Evolutionary conservation across 768 basidiomycete species (phyloP), one percentile per base, ranked within the genome.

Genomic region (Zangia roseola): DNA sequence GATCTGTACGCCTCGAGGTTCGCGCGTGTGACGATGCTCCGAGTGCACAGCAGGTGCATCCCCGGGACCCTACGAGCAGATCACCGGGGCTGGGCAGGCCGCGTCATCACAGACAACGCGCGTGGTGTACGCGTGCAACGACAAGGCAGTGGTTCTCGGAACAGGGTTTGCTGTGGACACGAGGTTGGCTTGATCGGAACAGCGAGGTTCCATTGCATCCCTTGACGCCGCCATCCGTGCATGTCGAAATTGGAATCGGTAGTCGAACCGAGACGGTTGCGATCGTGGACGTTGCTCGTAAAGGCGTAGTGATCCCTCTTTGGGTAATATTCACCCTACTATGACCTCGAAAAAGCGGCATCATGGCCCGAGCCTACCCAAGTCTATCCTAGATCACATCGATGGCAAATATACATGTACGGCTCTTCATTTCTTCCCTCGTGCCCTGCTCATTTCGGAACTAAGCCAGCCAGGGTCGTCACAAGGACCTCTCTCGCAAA

Each of bases 401-500:
- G 45, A 56, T 12, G 49, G 39, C 17, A 40, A 58, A n/a, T 47
- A 41, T 10, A 7, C 44, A 1, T 19, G 65, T 65, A 35, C 19
- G 54, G 42, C 13, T 14, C 40, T 43, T 28, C 28, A 23, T 4
- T 20, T n/a, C 5, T 24, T 4, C 14, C 10, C 7, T 17, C 16
- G 6, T 16, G 2, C 6, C 13, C 14, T 28, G 16, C 10, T n/a
- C 30, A 31, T 31, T 31, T 31, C 30, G 30, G 30, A 31, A 37
- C 49, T 47, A 35, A 60, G 37, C 14, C 21, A 20, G 36, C 16
- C 49, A 43, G 50, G 54, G 45, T 40, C 33, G 21, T 38, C 9
- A 39, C 10, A 42, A 41, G 48, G 55, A 66, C 34, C 38, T 58
- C 21, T 75, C 77, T 40, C 76, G 86, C 47, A 88, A 82, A 63